These are phyloP conservation scores for Erigeron canadensis DNA, from an alignment of 129 eudicot genomes.

Conservation along the genomic window DNA sequence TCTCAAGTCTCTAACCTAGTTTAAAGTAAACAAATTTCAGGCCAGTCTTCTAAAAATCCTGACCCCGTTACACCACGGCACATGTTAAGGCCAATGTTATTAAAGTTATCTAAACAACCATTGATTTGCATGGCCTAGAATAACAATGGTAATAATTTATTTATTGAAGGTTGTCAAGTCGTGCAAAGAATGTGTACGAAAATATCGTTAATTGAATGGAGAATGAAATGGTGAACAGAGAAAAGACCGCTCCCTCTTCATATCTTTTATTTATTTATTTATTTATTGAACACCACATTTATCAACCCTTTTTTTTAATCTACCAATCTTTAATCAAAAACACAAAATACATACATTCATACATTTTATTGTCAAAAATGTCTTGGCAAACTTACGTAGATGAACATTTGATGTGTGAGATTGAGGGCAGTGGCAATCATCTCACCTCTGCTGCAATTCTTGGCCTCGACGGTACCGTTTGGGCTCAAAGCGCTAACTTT, in stretches of 20 bases:
- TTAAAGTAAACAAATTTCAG: too few species aligned
- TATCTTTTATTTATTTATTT: slow-evolving; percentile 1
- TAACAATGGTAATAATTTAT: neutral
- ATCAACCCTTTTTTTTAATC: slow-evolving; percentile 11
- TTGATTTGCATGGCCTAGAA: neutral
- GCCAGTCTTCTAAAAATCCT: too few species aligned
- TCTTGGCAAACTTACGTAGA: slow-evolving; percentile 75
- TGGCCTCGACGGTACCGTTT: slow-evolving; percentile 60
- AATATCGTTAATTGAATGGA: slow-evolving; percentile 31
- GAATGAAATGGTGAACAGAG: slow-evolving; percentile 1
- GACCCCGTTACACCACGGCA: neutral
- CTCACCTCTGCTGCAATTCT: slow-evolving; percentile 61
- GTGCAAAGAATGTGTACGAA: slow-evolving; percentile 26
- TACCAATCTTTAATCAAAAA: slow-evolving; percentile 11
- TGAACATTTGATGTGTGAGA: slow-evolving; percentile 62
- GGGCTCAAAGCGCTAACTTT: slow-evolving; percentile 64
- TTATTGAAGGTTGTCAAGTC: neutral
- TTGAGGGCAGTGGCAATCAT: slow-evolving; percentile 41
- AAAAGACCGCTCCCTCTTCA: slow-evolving; percentile 26
- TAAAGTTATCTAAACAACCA: neutral
- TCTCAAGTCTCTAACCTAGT: too few species aligned
- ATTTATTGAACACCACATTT: neutral
- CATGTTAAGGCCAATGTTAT: neutral
- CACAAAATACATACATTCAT: neutral
- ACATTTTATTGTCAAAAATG: slow-evolving; percentile 28